These are phyloP conservation scores for Chrysanthemum seticuspe DNA, from an alignment of 129 eudicot genomes.

Conservation along the genomic window DNA sequence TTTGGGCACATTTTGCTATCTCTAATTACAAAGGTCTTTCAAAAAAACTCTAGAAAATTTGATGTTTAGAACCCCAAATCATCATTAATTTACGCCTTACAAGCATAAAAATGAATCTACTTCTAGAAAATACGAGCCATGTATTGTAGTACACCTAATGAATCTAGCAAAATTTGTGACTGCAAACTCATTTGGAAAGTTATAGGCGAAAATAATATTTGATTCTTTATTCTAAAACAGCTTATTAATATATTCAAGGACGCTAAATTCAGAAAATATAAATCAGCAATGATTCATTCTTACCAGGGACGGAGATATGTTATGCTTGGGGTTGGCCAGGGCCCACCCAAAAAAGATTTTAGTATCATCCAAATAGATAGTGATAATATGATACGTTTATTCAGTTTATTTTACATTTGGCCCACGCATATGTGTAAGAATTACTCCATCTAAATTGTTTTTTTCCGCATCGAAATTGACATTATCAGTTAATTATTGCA, in stretches of 20 bases:
- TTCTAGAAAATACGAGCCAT: background rate
- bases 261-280: background rate
- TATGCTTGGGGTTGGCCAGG: too few relatives aligned
- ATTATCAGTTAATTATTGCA: too few relatives aligned
- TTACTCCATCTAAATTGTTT: too few relatives aligned
- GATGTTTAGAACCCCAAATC: background rate
- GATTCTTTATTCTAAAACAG: background rate
- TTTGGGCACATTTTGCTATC: too few relatives aligned
- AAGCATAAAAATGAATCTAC: background rate
- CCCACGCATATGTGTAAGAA: too few relatives aligned
- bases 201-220: background rate
- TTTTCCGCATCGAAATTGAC: too few relatives aligned
- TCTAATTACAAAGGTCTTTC: too few relatives aligned
- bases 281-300: background rate
- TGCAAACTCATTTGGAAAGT: slow-evolving; percentile 17
- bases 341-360: too few relatives aligned
- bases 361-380: too few relatives aligned
- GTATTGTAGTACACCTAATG: background rate
- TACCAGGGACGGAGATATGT: too few relatives aligned
- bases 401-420: too few relatives aligned
- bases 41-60: background rate
- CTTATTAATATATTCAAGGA: background rate
- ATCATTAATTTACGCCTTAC: background rate
- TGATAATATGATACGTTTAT: too few relatives aligned
- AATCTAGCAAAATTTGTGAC: slow-evolving; percentile 6